Conservation (phyloP, 768 basidiomycete genomes). For the Floccularia luteovirens region DNA sequence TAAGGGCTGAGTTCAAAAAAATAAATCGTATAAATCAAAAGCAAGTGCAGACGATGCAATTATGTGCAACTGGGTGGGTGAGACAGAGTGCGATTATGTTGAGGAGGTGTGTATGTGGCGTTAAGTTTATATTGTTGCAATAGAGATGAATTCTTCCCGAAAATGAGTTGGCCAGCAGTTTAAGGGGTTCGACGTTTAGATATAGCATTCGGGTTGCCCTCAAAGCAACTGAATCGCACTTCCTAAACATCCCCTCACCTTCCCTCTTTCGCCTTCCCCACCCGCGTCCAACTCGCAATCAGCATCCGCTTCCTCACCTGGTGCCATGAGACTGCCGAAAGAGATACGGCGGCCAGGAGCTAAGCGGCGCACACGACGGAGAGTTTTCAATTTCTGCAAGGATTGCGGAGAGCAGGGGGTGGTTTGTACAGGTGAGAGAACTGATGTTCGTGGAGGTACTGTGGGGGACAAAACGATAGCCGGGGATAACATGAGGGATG, state of each 20-base stretch:
- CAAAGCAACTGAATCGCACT: conserved; percentile 52
- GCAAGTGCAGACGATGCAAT: too few species aligned
- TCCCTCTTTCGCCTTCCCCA: conserved; percentile 17
- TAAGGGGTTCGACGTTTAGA: too few species aligned
- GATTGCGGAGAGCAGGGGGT: conserved; percentile 10
- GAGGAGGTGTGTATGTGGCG: neutral
- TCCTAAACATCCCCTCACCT: conserved; percentile 33
- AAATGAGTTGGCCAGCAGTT: too few species aligned
- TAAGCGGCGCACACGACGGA: conserved; percentile 42
- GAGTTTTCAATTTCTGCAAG: conserved; percentile 28
- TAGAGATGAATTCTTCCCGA: neutral
- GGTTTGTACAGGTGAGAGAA: too few species aligned
- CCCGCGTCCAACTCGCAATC: too few species aligned
- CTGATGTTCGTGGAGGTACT: too few species aligned
- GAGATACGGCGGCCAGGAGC: conserved; percentile 54
- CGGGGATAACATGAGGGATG: conserved; percentile 4
- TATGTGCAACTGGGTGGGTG: too few species aligned
- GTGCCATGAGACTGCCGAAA: conserved; percentile 44
- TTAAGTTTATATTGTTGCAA: conserved; percentile 2
- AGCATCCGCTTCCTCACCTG: conserved; percentile 28
- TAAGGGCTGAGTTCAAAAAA: too few species aligned
- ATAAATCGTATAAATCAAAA: too few species aligned
- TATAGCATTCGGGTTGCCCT: too few species aligned
- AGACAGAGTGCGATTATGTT: too few species aligned
- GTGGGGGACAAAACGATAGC: conserved; percentile 1